Evolutionary conservation across 2,329 filamentous ascomycete species (phyloP).

Genomic region (Verticillium dahliae): DNA sequence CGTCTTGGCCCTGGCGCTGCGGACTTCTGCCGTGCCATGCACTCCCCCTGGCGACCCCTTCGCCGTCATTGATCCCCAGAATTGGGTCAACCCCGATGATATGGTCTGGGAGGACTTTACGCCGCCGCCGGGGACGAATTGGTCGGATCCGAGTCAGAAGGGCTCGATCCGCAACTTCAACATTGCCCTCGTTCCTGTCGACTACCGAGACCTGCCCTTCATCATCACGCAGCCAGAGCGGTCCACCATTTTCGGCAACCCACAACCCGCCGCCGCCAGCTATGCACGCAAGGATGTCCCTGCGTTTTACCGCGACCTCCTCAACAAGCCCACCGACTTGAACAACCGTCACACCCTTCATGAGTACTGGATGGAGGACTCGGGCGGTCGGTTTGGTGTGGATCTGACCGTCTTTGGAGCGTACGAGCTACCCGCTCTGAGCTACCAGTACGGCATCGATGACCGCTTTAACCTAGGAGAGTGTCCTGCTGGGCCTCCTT

Average conservation of each 20-base stretch:
- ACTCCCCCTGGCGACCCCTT: slow-evolving; percentile 31
- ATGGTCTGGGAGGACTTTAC: slow-evolving; percentile 46
- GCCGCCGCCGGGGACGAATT: slow-evolving; percentile 38
- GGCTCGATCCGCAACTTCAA: slow-evolving; percentile 47
- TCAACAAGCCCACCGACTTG: slow-evolving; percentile 41
- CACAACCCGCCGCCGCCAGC: slow-evolving; percentile 27
- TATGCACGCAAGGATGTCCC: slow-evolving; percentile 36
- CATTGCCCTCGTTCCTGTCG: slow-evolving; percentile 45
- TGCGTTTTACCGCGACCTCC: slow-evolving; percentile 40
- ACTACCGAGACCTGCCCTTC: slow-evolving; percentile 43
- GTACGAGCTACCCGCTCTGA: slow-evolving; percentile 38
- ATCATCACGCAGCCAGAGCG: slow-evolving; percentile 36
- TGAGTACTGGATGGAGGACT: slow-evolving; percentile 53
- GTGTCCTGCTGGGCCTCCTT: slow-evolving; percentile 34
- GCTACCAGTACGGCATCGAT: slow-evolving; percentile 45
- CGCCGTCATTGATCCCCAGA: slow-evolving; percentile 40
- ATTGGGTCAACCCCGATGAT: slow-evolving; percentile 46
- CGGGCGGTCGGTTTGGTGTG: slow-evolving; percentile 43
- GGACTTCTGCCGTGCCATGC: slow-evolving; percentile 1
- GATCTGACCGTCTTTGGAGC: slow-evolving; percentile 45
- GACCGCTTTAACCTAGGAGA: slow-evolving; percentile 39
- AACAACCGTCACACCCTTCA: slow-evolving; percentile 47
- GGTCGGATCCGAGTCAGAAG: slow-evolving; percentile 35
- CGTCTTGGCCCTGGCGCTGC: slow-evolving; percentile 4
- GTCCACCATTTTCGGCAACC: slow-evolving; percentile 44